Base-by-base conservation (phyloP, 345 rosid genomes). In the Isatis tinctoria region DNA sequence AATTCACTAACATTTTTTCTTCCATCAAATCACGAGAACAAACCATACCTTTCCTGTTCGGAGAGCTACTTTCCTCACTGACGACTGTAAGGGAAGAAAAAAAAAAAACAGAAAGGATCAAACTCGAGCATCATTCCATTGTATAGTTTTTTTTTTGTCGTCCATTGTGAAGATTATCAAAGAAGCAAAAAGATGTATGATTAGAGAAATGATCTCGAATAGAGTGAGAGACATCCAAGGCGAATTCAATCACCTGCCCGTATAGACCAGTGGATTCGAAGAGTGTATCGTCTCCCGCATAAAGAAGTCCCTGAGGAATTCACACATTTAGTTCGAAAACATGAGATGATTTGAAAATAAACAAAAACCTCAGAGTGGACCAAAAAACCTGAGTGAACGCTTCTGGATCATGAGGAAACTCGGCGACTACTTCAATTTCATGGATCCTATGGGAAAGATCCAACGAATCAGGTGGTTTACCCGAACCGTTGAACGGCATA, bases 191-290 rank as follows among this genome's bases (percentile, higher is more conserved):
- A 33, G 13, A 26, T n/a, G 17, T 4, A 8, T 8, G 41, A 48
- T 2, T 36, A 18, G 40, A 70, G 37, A 44, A 59, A 18, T 48
- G 36, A 59, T 16, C 9, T 11, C 14, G 16, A 72, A 43, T 3
- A 18, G 26, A 67, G 13, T 22, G 20, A 65, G 41, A 8, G 35
- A 32, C 33, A 58, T 67, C 16, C 61, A 20, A 24, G 27, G 4
- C n/a, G 22, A 37, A 51, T 8, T 54, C 43, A 75, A 40, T 71
- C 51, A 92, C 97, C 80, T 30, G 30, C 57, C 85, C 82, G 59
- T 85, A 47, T 16, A 92, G 68, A 44, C 99, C 99, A 47, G 98
- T 90, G 8, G 99, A 95, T 85, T 95, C 99, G n/a, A 58, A 90
- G 12, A 95, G 60, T 12, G 84, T 83, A 67, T 86, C 92, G 60